Evolutionary conservation across 2,329 filamentous ascomycete species (phyloP), one percentile per base, ranked within the genome.

Genomic region (Neonectria hederae): DNA sequence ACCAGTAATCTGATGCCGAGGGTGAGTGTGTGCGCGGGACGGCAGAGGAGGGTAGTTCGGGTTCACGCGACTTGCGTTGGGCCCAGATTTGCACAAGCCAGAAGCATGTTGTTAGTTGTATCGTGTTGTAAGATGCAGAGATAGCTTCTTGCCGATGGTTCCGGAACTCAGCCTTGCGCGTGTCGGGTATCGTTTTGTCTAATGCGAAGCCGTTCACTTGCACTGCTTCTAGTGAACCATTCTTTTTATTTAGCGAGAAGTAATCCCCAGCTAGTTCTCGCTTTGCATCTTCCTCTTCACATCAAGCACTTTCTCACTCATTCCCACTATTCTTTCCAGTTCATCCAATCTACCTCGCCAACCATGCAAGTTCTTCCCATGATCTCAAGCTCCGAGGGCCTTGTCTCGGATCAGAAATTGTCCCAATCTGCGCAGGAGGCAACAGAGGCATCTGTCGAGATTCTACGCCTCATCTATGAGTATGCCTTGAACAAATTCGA

Each of bases 401-500:
- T 48, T 35, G 26, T 42, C 26, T 42, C 26, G 2, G 21, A 48
- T 5, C 28, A 48, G 26, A 48, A 46, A 5, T 13, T 42, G 8
- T 7, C 40, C 2, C 35, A 54, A 5, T 22, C 10, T 26, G 7
- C 21, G 3, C 35, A 46, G 5, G 38, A 48, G 3, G 54, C 43
- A 4, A 35, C 54, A 10, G 51, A 54, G 28, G 55, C 21, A 0
- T 69, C 68, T 43, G 46, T 52, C 6, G 57, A 52, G 11, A 71
- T 75, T 26, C 38, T 75, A 22, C 67, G 67, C 32, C 69, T 75
- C 65, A 71, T 75, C 24, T 69, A 70, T 7, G 65, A 75, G 11
- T 74, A 74, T 42, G 61, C 74, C 1, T 65, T 75, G 0, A 72
- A 75, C 55, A 75, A 75, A 21, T 75, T 75, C 32, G 68, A 71